Evolutionary conservation across 495 filamentous ascomycete species (phyloP).

Genomic region (Aspergillus steynii): DNA sequence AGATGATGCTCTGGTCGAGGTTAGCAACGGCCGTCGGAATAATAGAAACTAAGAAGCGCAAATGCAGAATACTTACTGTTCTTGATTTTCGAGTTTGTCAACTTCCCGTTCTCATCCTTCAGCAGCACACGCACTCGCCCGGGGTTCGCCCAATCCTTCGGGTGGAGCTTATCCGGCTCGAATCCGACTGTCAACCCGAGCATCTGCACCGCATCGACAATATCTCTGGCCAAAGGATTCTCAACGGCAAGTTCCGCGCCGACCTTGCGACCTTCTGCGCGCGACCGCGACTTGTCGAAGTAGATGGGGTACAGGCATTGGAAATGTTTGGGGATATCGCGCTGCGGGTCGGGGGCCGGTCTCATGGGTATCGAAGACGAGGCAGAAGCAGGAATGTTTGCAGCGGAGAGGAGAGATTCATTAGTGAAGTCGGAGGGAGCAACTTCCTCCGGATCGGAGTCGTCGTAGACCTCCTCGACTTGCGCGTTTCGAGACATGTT

Average conservation of each 20-base stretch:
- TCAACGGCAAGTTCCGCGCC: constrained; percentile 65
- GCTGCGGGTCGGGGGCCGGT: constrained; percentile 33
- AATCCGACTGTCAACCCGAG: constrained; percentile 76
- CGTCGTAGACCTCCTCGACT: constrained; percentile 88
- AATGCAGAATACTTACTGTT: constrained; percentile 61
- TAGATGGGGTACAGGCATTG: constrained; percentile 94
- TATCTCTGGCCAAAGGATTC: constrained; percentile 87
- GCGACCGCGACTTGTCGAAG: constrained; percentile 77
- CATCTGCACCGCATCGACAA: constrained; percentile 76
- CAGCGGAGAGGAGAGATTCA: constrained; percentile 42
- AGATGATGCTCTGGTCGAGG: constrained; percentile 72
- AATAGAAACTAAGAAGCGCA: constrained; percentile 6
- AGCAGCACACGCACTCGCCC: constrained; percentile 81
- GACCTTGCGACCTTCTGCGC: constrained; percentile 79
- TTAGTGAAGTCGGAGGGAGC: constrained; percentile 66
- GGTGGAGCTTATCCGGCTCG: constrained; percentile 89
- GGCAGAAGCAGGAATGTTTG: constrained; percentile 28
- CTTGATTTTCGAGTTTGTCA: constrained; percentile 57
- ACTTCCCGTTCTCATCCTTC: constrained; percentile 54
- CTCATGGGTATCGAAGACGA: constrained; percentile 40
- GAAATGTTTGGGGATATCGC: constrained; percentile 68
- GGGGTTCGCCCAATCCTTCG: constrained; percentile 96
- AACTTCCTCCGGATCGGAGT: constrained; percentile 72
- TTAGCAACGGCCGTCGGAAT: constrained; percentile 2
- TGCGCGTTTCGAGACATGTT: constrained; percentile 78